phyloP scores from a whole-genome alignment of 2,329 filamentous ascomycete species.

The Celoporthe dispersa region DNA sequence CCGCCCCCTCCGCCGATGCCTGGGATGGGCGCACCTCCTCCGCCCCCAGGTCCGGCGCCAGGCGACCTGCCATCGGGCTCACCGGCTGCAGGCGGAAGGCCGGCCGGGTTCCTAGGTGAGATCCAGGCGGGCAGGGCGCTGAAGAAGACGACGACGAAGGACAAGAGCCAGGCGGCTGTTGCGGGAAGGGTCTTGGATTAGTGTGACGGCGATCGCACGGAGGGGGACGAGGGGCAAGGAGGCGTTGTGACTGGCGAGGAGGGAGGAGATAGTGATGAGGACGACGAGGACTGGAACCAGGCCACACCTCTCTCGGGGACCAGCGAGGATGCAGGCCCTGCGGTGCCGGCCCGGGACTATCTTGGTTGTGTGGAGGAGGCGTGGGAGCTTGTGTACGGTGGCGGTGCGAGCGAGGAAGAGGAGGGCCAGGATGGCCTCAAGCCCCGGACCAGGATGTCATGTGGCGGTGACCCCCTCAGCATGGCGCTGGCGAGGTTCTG shows the following conservation, averaged over 20 bases:
- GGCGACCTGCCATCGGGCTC: constrained; percentile 40
- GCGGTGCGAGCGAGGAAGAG: background rate
- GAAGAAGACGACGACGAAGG: constrained; percentile 88
- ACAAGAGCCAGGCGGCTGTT: constrained; percentile 73
- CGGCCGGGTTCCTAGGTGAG: constrained; percentile 73
- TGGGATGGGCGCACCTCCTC: constrained; percentile 47
- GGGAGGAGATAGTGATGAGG: background rate
- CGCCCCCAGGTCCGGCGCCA: constrained; percentile 30
- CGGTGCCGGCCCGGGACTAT: constrained; percentile 15
- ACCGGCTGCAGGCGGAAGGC: constrained; percentile 47
- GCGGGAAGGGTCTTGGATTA: constrained; percentile 76
- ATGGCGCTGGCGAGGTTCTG: constrained; percentile 22
- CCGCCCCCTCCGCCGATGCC: constrained; percentile 45
- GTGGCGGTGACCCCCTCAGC: constrained; percentile 4
- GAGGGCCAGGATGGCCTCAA: background rate
- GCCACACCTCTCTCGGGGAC: background rate
- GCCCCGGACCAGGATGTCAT: background rate
- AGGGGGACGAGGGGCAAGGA: constrained; percentile 2
- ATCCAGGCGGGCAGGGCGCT: constrained; percentile 81
- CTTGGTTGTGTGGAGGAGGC: constrained; percentile 21
- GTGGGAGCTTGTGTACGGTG: constrained; percentile 3
- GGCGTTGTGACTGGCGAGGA: constrained; percentile 1
- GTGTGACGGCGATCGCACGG: constrained; percentile 11
- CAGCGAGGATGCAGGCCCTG: background rate
- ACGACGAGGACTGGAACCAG: constrained; percentile 3